phyloP scores from a whole-genome alignment of 2,329 filamentous ascomycete species.

The Dothiorella sarmentorum region DNA sequence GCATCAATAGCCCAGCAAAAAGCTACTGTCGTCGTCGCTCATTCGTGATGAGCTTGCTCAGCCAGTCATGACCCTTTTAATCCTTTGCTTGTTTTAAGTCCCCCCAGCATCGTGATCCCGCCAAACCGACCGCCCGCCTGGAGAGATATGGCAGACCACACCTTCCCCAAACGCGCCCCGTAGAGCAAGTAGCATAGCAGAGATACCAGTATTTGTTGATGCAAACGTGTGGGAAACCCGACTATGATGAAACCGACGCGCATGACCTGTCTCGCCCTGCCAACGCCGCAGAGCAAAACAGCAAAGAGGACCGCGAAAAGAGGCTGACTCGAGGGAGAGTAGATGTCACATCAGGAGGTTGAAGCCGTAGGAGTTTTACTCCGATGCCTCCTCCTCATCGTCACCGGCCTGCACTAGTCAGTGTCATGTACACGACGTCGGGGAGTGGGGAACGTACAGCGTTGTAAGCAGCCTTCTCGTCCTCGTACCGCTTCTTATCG shows the following conservation, averaged over 20 bases:
- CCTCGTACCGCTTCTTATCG: constrained; percentile 99
- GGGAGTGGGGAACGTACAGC: constrained; percentile 27
- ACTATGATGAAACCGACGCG: constrained; percentile 6
- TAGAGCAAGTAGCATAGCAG: constrained; percentile 5
- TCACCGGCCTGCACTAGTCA: constrained; percentile 24
- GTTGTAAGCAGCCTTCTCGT: constrained; percentile 81
- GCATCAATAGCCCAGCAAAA: neutral
- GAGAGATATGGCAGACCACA: constrained; percentile 3
- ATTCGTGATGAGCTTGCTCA: neutral
- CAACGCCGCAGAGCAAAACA: constrained; percentile 14
- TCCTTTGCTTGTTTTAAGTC: neutral
- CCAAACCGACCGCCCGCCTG: constrained; percentile 5
- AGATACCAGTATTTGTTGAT: constrained; percentile 12
- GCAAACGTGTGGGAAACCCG: neutral
- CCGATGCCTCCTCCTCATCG: constrained; percentile 39
- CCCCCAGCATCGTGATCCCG: constrained; percentile 4
- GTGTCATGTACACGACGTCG: neutral
- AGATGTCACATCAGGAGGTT: neutral
- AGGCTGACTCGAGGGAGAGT: constrained; percentile 2
- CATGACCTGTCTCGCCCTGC: constrained; percentile 8
- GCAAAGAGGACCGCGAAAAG: constrained; percentile 6
- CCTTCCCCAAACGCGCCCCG: constrained; percentile 7
- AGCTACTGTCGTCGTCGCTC: neutral
- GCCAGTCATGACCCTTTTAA: constrained; percentile 1
- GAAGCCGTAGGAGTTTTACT: constrained; percentile 26